Conservation (phyloP, 257 asterid species). For the Agastache rugosa region DNA sequence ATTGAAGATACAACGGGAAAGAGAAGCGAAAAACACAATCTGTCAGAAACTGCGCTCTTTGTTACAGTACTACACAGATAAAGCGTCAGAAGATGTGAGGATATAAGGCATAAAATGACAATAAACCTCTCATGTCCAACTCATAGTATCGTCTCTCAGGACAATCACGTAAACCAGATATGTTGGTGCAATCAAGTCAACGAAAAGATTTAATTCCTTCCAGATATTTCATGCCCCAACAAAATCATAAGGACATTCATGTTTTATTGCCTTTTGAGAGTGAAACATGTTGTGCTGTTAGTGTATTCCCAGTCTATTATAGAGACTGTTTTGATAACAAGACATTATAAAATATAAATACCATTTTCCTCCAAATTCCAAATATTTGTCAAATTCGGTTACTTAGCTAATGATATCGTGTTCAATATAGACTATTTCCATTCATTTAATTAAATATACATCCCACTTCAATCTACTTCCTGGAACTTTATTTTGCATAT, state of each 20-base stretch:
- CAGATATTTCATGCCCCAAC: not conserved
- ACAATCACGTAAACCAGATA: not conserved
- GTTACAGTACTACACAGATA: not conserved
- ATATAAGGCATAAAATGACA: not conserved
- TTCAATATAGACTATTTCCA: conserved; percentile 6
- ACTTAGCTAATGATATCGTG: conserved; percentile 6
- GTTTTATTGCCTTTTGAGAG: not conserved
- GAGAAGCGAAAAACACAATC: not conserved
- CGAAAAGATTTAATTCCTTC: not conserved
- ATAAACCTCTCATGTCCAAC: conserved; percentile 31
- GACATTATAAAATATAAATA: not conserved
- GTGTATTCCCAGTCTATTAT: not conserved
- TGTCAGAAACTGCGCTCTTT: not conserved
- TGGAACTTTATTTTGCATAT: not conserved
- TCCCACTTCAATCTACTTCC: not conserved
- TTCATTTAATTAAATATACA: not conserved
- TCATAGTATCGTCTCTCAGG: not conserved
- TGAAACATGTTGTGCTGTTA: not conserved
- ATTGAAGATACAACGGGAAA: not conserved
- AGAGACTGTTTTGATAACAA: conserved; percentile 5
- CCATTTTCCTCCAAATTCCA: not conserved
- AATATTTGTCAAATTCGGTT: conserved; percentile 18
- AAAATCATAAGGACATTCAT: conserved; percentile 1
- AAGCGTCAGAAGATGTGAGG: not conserved
- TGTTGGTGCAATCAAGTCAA: not conserved